Evolutionary conservation across 148 eudicot genomes (phyloP).

Genomic region (Spergularia bocconei): DNA sequence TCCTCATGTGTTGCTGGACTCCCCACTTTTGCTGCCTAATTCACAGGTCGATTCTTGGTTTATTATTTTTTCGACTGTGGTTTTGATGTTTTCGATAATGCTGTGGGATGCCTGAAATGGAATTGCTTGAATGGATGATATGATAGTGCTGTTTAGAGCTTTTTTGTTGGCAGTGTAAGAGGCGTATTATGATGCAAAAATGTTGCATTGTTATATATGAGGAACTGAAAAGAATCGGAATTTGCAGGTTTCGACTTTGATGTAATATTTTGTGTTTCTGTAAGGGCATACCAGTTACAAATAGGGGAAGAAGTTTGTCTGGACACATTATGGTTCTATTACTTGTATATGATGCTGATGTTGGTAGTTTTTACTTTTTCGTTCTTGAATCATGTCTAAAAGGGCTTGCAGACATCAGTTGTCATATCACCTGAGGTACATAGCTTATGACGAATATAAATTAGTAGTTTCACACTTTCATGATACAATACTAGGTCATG

Average conservation of each 20-base stretch:
- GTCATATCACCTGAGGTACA: neutral
- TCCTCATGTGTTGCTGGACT: constrained; percentile 54
- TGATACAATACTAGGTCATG: neutral
- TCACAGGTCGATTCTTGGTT: constrained; percentile 43
- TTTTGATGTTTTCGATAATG: neutral
- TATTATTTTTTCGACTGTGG: neutral
- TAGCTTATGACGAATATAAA: neutral
- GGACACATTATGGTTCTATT: neutral
- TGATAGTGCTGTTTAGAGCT: neutral
- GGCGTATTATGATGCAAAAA: too few species aligned
- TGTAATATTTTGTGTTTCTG: neutral
- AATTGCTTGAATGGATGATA: neutral
- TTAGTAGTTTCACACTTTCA: neutral
- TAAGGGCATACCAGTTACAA: neutral
- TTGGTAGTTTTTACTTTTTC: neutral
- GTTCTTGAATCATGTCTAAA: neutral
- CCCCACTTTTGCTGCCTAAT: constrained; percentile 60
- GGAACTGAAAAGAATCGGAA: too few species aligned
- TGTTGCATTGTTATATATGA: too few species aligned
- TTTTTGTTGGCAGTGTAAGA: too few species aligned
- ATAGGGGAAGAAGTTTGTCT: neutral
- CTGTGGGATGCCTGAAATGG: neutral
- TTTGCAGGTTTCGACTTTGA: neutral
- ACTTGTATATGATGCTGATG: neutral
- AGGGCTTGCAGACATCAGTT: neutral